phyloP scores from a whole-genome alignment of 1,284 basidiomycete genomes.

The Albatrellus sp. region DNA sequence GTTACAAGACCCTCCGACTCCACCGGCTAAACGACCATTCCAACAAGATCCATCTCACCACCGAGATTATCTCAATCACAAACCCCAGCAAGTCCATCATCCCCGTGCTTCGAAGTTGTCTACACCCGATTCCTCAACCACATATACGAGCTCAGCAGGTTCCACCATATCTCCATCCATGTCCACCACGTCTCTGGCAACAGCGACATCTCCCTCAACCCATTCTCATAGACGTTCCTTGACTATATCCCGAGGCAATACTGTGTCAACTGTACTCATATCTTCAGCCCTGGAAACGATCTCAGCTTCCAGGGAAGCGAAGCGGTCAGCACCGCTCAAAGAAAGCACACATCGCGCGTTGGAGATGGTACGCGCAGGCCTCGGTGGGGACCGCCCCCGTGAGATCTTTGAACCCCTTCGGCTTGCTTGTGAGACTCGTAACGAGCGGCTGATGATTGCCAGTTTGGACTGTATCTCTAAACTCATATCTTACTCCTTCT shows the following conservation, averaged over 20 bases:
- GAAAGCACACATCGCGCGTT: constrained; percentile 77
- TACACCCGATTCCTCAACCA: constrained; percentile 3
- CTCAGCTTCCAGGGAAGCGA: constrained; percentile 81
- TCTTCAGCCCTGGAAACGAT: constrained; percentile 83
- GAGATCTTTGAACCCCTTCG: constrained; percentile 89
- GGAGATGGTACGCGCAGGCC: constrained; percentile 66
- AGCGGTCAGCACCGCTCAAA: constrained; percentile 66
- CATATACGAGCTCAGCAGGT: constrained; percentile 7
- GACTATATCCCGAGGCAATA: constrained; percentile 60
- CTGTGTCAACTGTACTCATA: constrained; percentile 69
- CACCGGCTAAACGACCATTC: not conserved
- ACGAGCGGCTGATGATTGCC: constrained; percentile 86
- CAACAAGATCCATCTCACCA: not conserved
- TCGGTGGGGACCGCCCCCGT: constrained; percentile 60
- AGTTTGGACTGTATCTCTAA: constrained; percentile 95
- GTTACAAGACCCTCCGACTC: constrained; percentile 1
- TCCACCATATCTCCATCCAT: constrained; percentile 8
- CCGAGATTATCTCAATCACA: not conserved
- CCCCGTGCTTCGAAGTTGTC: not conserved
- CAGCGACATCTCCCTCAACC: not conserved
- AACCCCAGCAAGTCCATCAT: not conserved
- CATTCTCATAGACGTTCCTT: constrained; percentile 42
- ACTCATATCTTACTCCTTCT: constrained; percentile 93
- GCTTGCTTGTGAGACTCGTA: constrained; percentile 86
- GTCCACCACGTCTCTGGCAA: not conserved